Conservation (phyloP, 208 protist species). For the Leishmania tropica region DNA sequence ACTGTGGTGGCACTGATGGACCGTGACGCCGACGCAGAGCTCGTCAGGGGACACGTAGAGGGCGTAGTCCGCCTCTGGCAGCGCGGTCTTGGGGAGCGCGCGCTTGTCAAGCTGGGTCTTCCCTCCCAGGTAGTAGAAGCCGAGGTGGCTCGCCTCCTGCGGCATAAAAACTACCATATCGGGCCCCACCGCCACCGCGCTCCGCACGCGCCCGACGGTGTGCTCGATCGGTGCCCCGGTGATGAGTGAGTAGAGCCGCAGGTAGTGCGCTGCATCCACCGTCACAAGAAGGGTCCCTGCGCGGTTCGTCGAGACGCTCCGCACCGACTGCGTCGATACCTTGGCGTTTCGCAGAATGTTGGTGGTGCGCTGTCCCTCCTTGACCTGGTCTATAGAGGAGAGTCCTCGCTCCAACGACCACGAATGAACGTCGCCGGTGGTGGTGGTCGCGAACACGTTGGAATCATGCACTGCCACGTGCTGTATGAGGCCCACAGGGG, state of each 20-base stretch:
- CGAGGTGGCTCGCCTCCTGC: slow-evolving; percentile 12
- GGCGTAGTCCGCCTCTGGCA: slow-evolving; percentile 26
- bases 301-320: slow-evolving; percentile 38
- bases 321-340: slow-evolving; percentile 51
- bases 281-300: slow-evolving; percentile 28
- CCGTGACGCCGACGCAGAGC: slow-evolving; percentile 32
- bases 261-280: slow-evolving; percentile 28
- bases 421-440: slow-evolving; percentile 53
- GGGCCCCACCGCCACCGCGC: slow-evolving; percentile 37
- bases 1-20: slow-evolving; percentile 30
- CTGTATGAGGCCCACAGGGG: slow-evolving; percentile 51
- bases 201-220: slow-evolving; percentile 22
- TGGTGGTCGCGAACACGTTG: slow-evolving; percentile 56
- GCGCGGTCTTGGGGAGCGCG: slow-evolving; percentile 33
- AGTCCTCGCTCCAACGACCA: slow-evolving; percentile 56
- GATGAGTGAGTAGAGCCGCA: slow-evolving; percentile 49
- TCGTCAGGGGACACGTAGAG: slow-evolving; percentile 31
- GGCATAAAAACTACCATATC: slow-evolving; percentile 46
- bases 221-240: slow-evolving; percentile 34
- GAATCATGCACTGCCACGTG: slow-evolving; percentile 53
- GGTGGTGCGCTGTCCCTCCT: slow-evolving; percentile 53
- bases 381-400: slow-evolving; percentile 52
- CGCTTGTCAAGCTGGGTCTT: slow-evolving; percentile 20
- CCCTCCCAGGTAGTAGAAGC: slow-evolving; percentile 20
- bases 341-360: slow-evolving; percentile 66